Percentiles rank a stretch among this genome's conserved stretches.
Evolutionary conservation across 257 asterid species (phyloP).

Genomic region (Scutellaria minor): DNA sequence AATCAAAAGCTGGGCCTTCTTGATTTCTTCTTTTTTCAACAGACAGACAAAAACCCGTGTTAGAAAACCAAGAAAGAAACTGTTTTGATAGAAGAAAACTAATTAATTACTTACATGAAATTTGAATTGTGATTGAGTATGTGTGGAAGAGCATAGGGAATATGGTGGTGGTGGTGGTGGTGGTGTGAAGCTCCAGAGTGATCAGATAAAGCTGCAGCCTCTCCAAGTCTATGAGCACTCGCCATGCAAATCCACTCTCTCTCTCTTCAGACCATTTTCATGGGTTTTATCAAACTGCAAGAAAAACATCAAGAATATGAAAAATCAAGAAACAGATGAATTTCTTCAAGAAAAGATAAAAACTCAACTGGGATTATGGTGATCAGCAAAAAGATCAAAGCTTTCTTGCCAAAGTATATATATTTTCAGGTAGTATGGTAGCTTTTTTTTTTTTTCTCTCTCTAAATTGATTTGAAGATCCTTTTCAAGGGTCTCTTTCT

Average conservation of each 20-base stretch:
- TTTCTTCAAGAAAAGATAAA: background rate
- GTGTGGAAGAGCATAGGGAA: constrained; percentile 62
- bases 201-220: constrained; percentile 47
- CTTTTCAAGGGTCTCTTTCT: constrained; percentile 46
- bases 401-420: constrained; percentile 54
- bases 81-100: background rate
- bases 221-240: constrained; percentile 62
- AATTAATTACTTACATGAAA: constrained; percentile 51
- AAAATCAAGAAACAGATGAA: background rate
- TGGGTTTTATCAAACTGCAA: constrained; percentile 1
- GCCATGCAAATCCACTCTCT: constrained; percentile 67
- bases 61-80: background rate
- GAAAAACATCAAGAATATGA: background rate
- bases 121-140: constrained; percentile 56
- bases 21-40: constrained; percentile 47
- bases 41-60: constrained; percentile 21
- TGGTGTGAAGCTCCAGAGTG: constrained; percentile 54
- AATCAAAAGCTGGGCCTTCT: constrained; percentile 75
- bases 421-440: background rate
- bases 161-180: constrained; percentile 47
- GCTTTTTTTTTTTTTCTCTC: constrained; percentile 24
- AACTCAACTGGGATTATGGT: constrained; percentile 29
- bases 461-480: constrained; percentile 11
- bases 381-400: constrained; percentile 43
- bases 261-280: constrained; percentile 50